These are phyloP conservation scores for Yamadazyma blattariae DNA, from an alignment of 1,139 yeast genomes.

Conservation along the genomic window DNA sequence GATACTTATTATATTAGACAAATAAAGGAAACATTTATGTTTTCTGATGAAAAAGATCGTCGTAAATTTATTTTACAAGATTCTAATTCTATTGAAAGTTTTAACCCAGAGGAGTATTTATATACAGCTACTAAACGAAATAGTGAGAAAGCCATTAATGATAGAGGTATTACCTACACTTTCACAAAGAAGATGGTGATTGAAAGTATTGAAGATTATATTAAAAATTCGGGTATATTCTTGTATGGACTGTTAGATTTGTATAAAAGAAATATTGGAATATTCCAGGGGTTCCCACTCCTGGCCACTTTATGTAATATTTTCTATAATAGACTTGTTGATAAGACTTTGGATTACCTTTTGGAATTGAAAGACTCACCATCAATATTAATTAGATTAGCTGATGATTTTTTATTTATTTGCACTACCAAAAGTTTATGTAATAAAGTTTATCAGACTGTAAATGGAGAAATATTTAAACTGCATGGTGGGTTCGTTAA, in stretches of 20 bases:
- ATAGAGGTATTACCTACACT: slow-evolving; percentile 11
- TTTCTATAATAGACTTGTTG: slow-evolving; percentile 63
- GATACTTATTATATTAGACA: slow-evolving; percentile 24
- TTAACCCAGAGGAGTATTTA: slow-evolving; percentile 5
- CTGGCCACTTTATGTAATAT: slow-evolving; percentile 77
- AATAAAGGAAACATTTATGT: slow-evolving; percentile 10
- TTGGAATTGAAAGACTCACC: slow-evolving; percentile 19
- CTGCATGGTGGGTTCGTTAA: slow-evolving; percentile 61
- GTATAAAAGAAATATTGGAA: slow-evolving; percentile 55
- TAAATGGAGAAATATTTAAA: slow-evolving; percentile 32
- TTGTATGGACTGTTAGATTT: slow-evolving; percentile 9
- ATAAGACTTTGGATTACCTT: slow-evolving; percentile 29
- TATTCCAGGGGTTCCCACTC: slow-evolving; percentile 83
- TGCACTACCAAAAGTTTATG: slow-evolving; percentile 36
- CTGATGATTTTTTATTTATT: slow-evolving; percentile 81
- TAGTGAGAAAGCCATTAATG: slow-evolving; percentile 7
- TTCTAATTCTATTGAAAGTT: slow-evolving; percentile 9
- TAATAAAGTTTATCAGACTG: slow-evolving; percentile 16
- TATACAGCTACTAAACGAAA: slow-evolving; percentile 1
- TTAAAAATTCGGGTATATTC: slow-evolving; percentile 13
- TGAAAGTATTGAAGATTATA: slow-evolving; percentile 10
- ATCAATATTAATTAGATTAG: slow-evolving; percentile 58
- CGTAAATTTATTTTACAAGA: slow-evolving; percentile 6
- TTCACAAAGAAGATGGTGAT: slow-evolving; percentile 11
- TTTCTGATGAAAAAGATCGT: slow-evolving; percentile 10